Conservation (phyloP, 371 early-diverging fungal species). For the Zopfochytrium polystomum region DNA sequence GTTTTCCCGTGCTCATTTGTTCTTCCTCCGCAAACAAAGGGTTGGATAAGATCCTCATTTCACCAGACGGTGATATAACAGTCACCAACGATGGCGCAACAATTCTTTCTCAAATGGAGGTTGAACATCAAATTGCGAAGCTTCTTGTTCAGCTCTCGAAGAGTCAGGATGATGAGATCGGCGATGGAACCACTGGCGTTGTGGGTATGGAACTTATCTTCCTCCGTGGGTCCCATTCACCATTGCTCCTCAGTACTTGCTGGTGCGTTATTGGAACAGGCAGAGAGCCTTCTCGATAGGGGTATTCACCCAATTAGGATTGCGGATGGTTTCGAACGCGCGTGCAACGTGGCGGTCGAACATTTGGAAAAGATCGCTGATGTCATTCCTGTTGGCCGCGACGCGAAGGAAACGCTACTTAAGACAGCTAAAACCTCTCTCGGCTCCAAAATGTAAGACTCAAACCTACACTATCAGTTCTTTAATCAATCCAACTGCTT, state of each 20-base stretch:
- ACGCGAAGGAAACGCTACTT: conserved; percentile 80
- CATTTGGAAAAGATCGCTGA: conserved; percentile 93
- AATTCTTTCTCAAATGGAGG: conserved; percentile 98
- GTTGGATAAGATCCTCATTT: conserved; percentile 99
- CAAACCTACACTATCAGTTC: background rate
- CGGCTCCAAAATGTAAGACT: conserved; percentile 95
- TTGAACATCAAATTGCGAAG: conserved; percentile 98
- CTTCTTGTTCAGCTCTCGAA: conserved; percentile 96
- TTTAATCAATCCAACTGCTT: conserved; percentile 1
- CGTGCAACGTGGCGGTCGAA: conserved; percentile 88
- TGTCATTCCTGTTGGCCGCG: conserved; percentile 77
- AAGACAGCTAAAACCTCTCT: conserved; percentile 98
- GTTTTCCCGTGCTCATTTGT: background rate
- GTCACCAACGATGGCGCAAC: conserved; percentile 99
- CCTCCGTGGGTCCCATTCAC: background rate
- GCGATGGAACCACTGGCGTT: conserved; percentile 99
- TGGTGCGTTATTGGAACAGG: conserved; percentile 96
- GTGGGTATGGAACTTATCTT: conserved; percentile 65
- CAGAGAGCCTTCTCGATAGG: conserved; percentile 90
- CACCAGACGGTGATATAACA: conserved; percentile 98
- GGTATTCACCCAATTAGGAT: conserved; percentile 99
- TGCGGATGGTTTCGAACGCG: conserved; percentile 97
- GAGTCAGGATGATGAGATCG: conserved; percentile 99
- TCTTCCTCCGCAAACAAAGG: conserved; percentile 50
- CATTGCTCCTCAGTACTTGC: conserved; percentile 82